Conservation (phyloP, 805 yeast species). For the Metschnikowia lunata region DNA sequence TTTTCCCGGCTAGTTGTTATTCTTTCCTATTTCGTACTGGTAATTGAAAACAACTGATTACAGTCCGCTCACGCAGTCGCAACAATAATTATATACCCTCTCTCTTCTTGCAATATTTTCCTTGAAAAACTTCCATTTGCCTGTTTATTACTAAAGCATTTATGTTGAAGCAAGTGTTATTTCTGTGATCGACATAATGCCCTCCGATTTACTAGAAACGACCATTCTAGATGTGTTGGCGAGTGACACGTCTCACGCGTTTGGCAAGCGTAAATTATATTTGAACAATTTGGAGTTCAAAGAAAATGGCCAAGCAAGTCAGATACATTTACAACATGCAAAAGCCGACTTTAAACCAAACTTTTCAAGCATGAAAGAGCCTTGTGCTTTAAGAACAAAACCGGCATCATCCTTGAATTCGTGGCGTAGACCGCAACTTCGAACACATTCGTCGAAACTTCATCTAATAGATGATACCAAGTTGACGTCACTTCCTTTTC, state of each 20-base stretch:
- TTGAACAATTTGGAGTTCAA: not conserved
- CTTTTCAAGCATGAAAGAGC: too few species aligned
- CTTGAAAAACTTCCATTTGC: too few species aligned
- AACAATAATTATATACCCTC: too few species aligned
- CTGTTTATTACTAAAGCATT: too few species aligned
- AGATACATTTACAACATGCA: too few species aligned
- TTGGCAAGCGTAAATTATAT: not conserved
- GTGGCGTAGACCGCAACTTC: constrained; percentile 1
- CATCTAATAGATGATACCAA: constrained; percentile 47
- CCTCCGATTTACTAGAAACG: not conserved
- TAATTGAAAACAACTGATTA: not conserved
- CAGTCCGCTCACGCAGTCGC: not conserved
- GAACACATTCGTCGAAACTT: constrained; percentile 35
- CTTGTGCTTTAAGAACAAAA: too few species aligned
- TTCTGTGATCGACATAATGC: not conserved
- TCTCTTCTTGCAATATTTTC: too few species aligned
- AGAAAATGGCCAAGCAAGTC: too few species aligned
- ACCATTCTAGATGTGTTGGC: not conserved
- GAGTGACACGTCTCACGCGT: not conserved
- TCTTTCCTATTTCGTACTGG: constrained; percentile 11
- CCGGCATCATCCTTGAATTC: not conserved
- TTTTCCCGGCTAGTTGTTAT: constrained; percentile 4
- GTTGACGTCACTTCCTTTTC: constrained; percentile 49
- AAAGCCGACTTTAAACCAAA: too few species aligned
- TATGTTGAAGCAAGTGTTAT: too few species aligned